Conservation (phyloP, 331 rosid species). For the Quercus lobata region DNA sequence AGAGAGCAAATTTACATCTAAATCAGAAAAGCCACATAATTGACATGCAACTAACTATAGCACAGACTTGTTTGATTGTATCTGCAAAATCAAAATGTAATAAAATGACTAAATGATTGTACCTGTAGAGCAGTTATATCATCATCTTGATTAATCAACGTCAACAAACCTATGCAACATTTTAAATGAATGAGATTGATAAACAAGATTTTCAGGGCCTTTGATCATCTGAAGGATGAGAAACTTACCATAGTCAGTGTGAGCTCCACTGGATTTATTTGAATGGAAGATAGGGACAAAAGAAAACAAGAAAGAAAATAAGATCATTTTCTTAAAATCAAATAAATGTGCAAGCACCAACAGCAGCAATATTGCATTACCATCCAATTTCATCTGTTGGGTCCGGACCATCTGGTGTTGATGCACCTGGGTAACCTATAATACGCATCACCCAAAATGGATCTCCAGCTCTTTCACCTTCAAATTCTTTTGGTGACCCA, state of each 20-base stretch:
- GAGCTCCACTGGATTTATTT: constrained; percentile 79
- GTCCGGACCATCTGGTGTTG: constrained; percentile 33
- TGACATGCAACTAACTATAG: no score
- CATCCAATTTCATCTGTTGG: constrained; percentile 67
- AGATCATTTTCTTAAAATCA: constrained; percentile 17
- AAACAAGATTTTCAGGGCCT: constrained; percentile 2
- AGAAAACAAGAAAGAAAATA: not conserved
- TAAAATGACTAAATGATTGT: not conserved
- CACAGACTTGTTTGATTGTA: no score
- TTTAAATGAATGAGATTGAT: constrained; percentile 16
- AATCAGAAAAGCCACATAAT: no score
- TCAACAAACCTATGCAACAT: constrained; percentile 59
- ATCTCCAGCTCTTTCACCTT: constrained; percentile 88
- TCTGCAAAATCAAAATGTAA: no score
- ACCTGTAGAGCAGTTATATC: constrained; percentile 84
- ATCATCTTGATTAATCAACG: constrained; percentile 84
- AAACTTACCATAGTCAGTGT: constrained; percentile 81
- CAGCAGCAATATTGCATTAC: constrained; percentile 31
- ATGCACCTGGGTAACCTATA: constrained; percentile 67
- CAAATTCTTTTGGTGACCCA: constrained; percentile 82
- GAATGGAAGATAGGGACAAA: constrained; percentile 10
- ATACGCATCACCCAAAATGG: constrained; percentile 89
- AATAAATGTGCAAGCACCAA: not conserved
- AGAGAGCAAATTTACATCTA: no score
- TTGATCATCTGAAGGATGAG: constrained; percentile 11